Evolutionary conservation across 2,329 filamentous ascomycete species (phyloP), one percentile per base, ranked within the genome.

Genomic region (Sporothrix variecibatus): DNA sequence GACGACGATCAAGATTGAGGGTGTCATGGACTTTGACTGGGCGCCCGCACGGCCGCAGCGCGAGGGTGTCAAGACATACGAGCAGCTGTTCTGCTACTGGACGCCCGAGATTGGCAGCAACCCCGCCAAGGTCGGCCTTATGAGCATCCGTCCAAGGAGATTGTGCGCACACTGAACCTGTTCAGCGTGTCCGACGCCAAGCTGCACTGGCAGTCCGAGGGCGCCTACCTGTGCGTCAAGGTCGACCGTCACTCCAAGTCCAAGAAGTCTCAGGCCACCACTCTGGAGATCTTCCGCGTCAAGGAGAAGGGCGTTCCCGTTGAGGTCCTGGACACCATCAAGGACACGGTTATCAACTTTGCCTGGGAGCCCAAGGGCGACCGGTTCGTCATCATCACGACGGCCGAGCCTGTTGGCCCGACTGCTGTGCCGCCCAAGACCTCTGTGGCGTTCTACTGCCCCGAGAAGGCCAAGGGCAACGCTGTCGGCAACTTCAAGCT

Each of bases 281-380:
- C 97, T 78, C 90, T 99, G 49, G 96, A 99, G 83, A 98, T 99
- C 81, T 99, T 99, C 92, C 94, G 96, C 75, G 90, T 99, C 79
- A 92, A 90, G 82, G 96, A 99, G 84, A 99, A 99, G 89, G 95
- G 96, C 78, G 96, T 99, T 1, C 96, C 96, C 0, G 95, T 99
- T 72, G 96, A 99, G 84, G 96, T 98, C 73, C 94, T 99, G 71
- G 96, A 99, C 84, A 94, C 92, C 72, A 93, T 99, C 85, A 98
- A 98, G 86, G 96, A 98, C 81, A 97, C 95, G 0, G 96, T 99
- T 79, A 97, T 99, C 86, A 99, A 99, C 87, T 99, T 99, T 81
- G 94, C 96, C 11, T 99, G 96, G 96, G 96, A 99, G 82, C 96
- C 96, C 76, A 98, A 98, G 86, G 96, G 96, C 76, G 95, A 97